A percentile compares a stretch with the other conserved stretches of the same genome.
Conservation (phyloP, 1,284 basidiomycete species). For the Sporisorium graminicola region DNA sequence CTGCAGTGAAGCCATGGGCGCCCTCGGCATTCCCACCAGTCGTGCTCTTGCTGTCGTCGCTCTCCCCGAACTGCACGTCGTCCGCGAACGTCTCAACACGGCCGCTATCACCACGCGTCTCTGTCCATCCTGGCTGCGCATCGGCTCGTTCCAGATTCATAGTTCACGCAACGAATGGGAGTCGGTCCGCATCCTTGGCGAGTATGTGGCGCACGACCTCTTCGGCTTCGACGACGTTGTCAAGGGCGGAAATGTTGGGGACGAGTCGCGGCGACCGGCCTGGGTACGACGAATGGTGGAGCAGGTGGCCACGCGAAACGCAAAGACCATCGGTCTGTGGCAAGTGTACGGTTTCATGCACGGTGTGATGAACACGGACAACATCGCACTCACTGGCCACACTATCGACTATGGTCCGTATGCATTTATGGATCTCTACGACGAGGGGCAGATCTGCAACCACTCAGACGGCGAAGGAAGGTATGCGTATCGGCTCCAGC, state of each 20-base stretch:
- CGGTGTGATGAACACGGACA: constrained; percentile 92
- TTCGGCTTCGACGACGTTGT: constrained; percentile 56
- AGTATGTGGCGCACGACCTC: constrained; percentile 79
- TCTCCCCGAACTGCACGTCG: constrained; percentile 81
- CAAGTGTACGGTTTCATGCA: constrained; percentile 74
- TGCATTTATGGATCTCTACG: constrained; percentile 83
- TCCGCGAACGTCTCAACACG: constrained; percentile 82
- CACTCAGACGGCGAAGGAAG: constrained; percentile 87
- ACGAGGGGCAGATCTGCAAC: constrained; percentile 89
- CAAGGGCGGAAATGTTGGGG: constrained; percentile 27
- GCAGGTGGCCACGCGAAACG: constrained; percentile 80
- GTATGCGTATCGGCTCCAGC: constrained; percentile 79
- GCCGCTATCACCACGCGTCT: constrained; percentile 86
- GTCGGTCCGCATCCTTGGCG: constrained; percentile 75
- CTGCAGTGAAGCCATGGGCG: constrained; percentile 80
- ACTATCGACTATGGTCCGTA: constrained; percentile 88
- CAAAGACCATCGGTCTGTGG: constrained; percentile 91
- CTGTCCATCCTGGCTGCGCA: constrained; percentile 89
- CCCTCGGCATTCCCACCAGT: constrained; percentile 87
- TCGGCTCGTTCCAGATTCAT: constrained; percentile 90
- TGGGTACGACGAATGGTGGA: constrained; percentile 57
- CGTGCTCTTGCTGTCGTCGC: constrained; percentile 85
- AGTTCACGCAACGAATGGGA: constrained; percentile 74
- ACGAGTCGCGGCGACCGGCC: constrained; percentile 14
- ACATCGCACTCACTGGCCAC: constrained; percentile 81